Conservation (phyloP, 371 early-diverging fungal species). For the Mucor lusitanicus region DNA sequence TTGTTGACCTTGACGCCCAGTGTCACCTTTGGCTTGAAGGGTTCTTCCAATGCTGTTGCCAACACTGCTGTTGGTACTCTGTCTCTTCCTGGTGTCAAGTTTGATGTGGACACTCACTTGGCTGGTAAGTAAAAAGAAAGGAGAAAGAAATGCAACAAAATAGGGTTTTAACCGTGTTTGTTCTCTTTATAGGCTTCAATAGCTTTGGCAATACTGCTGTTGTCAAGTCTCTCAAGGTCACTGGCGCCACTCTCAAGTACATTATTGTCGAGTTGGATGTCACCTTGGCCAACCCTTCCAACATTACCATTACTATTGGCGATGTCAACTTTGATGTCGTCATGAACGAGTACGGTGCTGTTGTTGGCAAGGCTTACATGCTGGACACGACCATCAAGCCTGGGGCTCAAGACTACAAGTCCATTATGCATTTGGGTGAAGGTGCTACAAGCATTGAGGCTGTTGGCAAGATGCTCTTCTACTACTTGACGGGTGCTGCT, state of each 20-base stretch:
- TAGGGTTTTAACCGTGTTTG: background rate
- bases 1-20: constrained; percentile 44
- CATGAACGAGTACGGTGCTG: constrained; percentile 36
- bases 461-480: constrained; percentile 27
- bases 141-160: background rate
- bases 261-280: constrained; percentile 40
- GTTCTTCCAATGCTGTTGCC: constrained; percentile 51
- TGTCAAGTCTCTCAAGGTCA: constrained; percentile 42
- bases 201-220: constrained; percentile 44
- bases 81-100: constrained; percentile 46
- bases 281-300: constrained; percentile 52
- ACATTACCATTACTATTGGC: constrained; percentile 55
- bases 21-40: constrained; percentile 51
- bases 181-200: constrained; percentile 40
- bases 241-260: constrained; percentile 44
- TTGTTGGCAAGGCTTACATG: constrained; percentile 41
- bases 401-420: constrained; percentile 46
- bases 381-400: constrained; percentile 48
- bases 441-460: constrained; percentile 23
- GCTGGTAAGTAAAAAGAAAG: constrained; percentile 53
- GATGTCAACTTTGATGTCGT: constrained; percentile 48
- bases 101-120: constrained; percentile 51
- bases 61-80: constrained; percentile 58
- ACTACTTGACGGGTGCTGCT: constrained; percentile 40
- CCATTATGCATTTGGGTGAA: constrained; percentile 36